Evolutionary conservation across 345 rosid genomes (phyloP), one percentile per base, ranked within the genome.

Genomic region (Chamaenerion angustifolium): DNA sequence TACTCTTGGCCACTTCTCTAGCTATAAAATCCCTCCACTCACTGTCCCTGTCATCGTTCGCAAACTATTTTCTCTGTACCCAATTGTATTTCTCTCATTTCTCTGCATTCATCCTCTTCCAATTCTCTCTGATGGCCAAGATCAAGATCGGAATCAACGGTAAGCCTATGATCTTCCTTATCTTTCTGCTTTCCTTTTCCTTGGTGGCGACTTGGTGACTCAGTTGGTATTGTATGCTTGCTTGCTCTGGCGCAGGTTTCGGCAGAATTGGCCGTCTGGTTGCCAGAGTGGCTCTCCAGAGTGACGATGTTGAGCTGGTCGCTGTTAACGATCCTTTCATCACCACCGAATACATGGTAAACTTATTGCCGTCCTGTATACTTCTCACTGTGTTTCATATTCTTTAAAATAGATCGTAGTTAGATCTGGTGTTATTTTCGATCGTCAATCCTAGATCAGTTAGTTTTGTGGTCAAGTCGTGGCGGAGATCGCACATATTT

Each of bases 231-330:
- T 27, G 14, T 58, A 3, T 1, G 40, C 15, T 35, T 23, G 4
- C n/a, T 40, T 43, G 3, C 10, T 14, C 3, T 45, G 19, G 12
- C n/a, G 8, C 47, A 82, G 92, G 86, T 53, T 82, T 82, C 45
- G 86, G 92, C 60, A 82, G 92, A 66, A 82, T 82, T 56, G 82
- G 86, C 5, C 79, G 92, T 42, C 52, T 43, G 46, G 16, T 43
- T 43, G 46, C 46, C 6, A 43, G 46, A 16, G 46, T 43, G 3
- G 46, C 46, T 43, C 46, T 43, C 46, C 46, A 8, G 16, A 43
- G 46, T 6, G 46, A 43, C 9, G 46, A 43, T 43, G 13, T 43
- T 43, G 46, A 43, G 46, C 46, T 43, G 14, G 46, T 43, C 8
- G 46, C 46, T 43, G 46, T 43, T 8, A 43, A 43, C 11, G 46